Base-by-base conservation (phyloP, 495 filamentous ascomycete species). In the Usnea hakonensis region DNA sequence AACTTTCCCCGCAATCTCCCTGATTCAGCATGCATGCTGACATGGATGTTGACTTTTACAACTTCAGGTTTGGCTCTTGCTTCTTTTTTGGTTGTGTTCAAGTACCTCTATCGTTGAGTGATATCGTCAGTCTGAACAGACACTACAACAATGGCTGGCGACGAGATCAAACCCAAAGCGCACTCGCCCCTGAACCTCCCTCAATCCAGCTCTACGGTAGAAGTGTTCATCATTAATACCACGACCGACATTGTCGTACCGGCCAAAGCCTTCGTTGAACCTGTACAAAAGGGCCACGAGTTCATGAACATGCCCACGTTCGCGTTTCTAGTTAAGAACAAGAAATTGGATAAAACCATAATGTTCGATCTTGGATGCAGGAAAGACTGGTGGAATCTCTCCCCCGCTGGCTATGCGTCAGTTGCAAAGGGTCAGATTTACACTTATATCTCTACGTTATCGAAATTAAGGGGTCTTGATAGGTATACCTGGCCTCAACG, bases 201-300 rank as follows among this genome's bases (percentile, higher is more conserved):
- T 16, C 44, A 62, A 62, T 60, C 69, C 43, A 41, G 64, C 33
- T 61, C 38, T 16, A 73, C 67, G 0, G 75, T 77, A 11, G 68
- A 74, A 3, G 72, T 77, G 19, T 66, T 67, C 19, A 70, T 74
- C 55, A 68, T 76, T 17, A 73, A 77, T 57, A 75, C 74, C 19
- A 74, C 68, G 21, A 69, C 69, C 5, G 60, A 69, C 35, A 70
- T 76, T 59, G 65, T 70, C 19, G 63, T 72, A 0, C 64, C 68
- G 28, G 67, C 73, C 16, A 53, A 67, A 16, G 62, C 69, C 16
- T 74, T 77, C 33, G 61, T 77, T 21, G 60, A 76, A 28, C 75
- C 74, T 11, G 67, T 73, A 17, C 62, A 71, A 28, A 62, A 68
- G 13, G 70, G 73, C 13, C 73, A 75, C 58, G 73, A 77, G 54